Percentiles rank a stretch among this genome's conserved stretches.
These are phyloP conservation scores for Pichia eremophila DNA, from an alignment of 805 yeast genomes.

Conservation along the genomic window DNA sequence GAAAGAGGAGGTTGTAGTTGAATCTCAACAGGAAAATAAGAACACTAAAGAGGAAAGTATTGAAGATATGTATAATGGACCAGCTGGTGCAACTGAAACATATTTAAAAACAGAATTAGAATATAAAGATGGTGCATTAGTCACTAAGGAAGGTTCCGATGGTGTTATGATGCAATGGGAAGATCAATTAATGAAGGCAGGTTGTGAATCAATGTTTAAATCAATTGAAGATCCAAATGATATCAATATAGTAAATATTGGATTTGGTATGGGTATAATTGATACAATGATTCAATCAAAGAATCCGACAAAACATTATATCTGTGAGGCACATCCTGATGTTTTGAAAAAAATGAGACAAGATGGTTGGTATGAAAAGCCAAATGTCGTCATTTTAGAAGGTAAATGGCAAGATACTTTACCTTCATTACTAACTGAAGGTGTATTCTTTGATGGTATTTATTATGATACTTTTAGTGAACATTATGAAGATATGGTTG, in stretches of 20 bases:
- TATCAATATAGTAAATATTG: conserved; percentile 64
- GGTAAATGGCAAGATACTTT: conserved; percentile 92
- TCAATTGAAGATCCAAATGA: conserved; percentile 29
- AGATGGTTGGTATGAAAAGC: conserved; percentile 78
- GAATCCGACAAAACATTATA: conserved; percentile 65
- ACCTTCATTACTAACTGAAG: conserved; percentile 51
- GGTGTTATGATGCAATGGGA: conserved; percentile 99
- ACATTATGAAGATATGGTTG: conserved; percentile 82
- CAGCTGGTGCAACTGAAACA: conserved; percentile 55
- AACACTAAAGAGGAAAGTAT: conserved; percentile 1
- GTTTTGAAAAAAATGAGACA: conserved; percentile 56
- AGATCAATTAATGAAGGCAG: conserved; percentile 66
- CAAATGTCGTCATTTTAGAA: conserved; percentile 61
- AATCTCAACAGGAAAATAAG: too few species aligned
- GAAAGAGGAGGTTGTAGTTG: neutral
- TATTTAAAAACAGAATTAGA: conserved; percentile 59
- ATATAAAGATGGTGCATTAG: conserved; percentile 57
- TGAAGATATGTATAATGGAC: conserved; percentile 31
- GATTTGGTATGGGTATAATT: conserved; percentile 96
- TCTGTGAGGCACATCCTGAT: conserved; percentile 92
- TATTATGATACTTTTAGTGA: conserved; percentile 93
- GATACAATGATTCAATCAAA: conserved; percentile 61
- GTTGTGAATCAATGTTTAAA: conserved; percentile 64
- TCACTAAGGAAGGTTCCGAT: conserved; percentile 65
- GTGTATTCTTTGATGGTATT: conserved; percentile 79